These are phyloP conservation scores for Cicer yamashitae DNA, from an alignment of 306 rosid species.

Conservation along the genomic window DNA sequence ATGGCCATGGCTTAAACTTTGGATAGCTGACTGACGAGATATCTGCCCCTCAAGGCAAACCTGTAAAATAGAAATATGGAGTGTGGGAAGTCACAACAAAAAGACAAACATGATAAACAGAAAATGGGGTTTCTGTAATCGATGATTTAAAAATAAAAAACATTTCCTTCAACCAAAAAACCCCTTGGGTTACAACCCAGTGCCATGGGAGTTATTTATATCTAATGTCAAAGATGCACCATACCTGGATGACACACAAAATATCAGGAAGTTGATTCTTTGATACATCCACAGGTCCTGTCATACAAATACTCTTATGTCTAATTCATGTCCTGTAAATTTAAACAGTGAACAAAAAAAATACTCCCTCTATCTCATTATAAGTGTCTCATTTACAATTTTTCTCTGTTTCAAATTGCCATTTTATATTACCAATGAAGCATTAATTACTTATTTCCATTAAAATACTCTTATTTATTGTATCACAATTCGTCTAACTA, in stretches of 20 bases:
- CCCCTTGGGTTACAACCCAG: not conserved
- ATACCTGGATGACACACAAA: conserved; percentile 94
- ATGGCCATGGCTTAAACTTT: conserved; percentile 78
- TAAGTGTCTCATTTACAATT: no score
- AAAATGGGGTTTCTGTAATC: not conserved
- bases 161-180: not conserved
- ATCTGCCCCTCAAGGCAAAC: conserved; percentile 91
- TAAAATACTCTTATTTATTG: no score
- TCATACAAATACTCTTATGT: conserved; percentile 41
- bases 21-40: conserved; percentile 80
- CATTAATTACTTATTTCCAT: no score
- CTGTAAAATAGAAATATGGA: conserved; percentile 48
- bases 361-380: no score
- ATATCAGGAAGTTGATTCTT: conserved; percentile 96
- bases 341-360: conserved; percentile 23
- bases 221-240: conserved; percentile 42
- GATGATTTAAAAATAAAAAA: not conserved
- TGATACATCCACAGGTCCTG: conserved; percentile 96
- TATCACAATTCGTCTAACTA: no score
- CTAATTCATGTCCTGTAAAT: conserved; percentile 29
- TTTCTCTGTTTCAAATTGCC: no score
- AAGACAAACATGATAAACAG: conserved; percentile 32
- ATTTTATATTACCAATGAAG: no score
- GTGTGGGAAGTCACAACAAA: conserved; percentile 36
- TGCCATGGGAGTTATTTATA: not conserved